Evolutionary conservation across 2,329 filamentous ascomycete species (phyloP), one percentile per base, ranked within the genome.

Genomic region (Monosporascus sp.): DNA sequence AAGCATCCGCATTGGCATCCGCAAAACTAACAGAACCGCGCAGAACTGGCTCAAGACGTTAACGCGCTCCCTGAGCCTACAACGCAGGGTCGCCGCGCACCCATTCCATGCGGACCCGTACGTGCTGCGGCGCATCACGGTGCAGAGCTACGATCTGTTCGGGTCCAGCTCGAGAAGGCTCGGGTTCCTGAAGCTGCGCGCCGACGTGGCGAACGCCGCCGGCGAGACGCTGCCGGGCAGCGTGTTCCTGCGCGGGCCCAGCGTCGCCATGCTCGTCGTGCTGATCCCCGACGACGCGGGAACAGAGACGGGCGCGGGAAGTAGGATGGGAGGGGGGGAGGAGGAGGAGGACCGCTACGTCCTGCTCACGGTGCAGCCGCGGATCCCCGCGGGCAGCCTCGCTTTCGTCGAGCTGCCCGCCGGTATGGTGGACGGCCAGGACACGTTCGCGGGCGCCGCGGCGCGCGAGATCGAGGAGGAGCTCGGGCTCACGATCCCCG

Each of bases 401-500:
- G 68, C 75, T 38, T 77, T 84, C 57, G 71, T 79, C 3, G 79
- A 85, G 64, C 60, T 86, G 14, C 83, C 83, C 0, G 83, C 83
- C 0, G 78, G 81, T 7, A 79, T 84, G 81, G 75, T 84, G 3
- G 78, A 83, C 59, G 74, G 76, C 51, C 65, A 70, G 16, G 79
- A 77, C 1, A 76, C 71, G 27, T 85, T 86, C 61, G 73, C 74
- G 14, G 83, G 83, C 24, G 73, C 75, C 0, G 83, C 83, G 2
- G 83, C 83, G 3, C 76, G 73, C 60, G 83, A 86, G 70, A 82
- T 86, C 9, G 56, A 79, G 55, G 83, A 86, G 69, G 83, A 86
- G 66, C 70, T 84, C 2, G 81, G 79, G 16, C 62, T 85, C 11
- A 72, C 71, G 48, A 82, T 85, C 38, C 66, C 69, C 8, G 72